Conservation (phyloP, 208 protist species). For the Entamoeba histolytica region DNA sequence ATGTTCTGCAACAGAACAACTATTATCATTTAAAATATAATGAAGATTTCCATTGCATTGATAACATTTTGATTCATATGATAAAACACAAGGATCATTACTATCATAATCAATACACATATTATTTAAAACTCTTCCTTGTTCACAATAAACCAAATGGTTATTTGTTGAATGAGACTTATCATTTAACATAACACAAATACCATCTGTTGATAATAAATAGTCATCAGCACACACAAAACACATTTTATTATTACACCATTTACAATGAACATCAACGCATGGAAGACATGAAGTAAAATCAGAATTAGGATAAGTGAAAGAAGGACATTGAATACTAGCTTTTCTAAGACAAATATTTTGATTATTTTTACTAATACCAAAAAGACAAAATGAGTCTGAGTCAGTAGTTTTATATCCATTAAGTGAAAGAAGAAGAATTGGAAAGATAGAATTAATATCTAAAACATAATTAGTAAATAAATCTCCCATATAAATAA, state of each 20-base stretch:
- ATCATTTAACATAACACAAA: neutral
- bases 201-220: neutral
- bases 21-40: neutral
- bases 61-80: neutral
- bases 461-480: too few species aligned
- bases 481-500: too few species aligned
- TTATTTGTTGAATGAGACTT: neutral
- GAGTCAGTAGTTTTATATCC: neutral
- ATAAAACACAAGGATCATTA: neutral
- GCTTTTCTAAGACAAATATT: neutral
- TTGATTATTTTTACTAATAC: neutral
- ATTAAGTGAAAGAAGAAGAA: neutral
- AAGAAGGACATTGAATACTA: neutral
- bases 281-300: neutral
- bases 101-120: neutral
- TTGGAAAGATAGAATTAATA: too few species aligned
- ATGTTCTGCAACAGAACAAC: neutral
- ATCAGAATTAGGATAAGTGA: neutral
- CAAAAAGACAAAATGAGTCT: neutral
- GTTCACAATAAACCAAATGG: neutral
- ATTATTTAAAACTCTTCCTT: neutral
- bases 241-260: neutral
- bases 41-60: neutral
- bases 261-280: neutral
- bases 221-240: neutral